Percentiles rank a stretch among this genome's conserved stretches.
Evolutionary conservation across 1,284 basidiomycete genomes (phyloP).

Genomic region (Sporisorium scitamineum): DNA sequence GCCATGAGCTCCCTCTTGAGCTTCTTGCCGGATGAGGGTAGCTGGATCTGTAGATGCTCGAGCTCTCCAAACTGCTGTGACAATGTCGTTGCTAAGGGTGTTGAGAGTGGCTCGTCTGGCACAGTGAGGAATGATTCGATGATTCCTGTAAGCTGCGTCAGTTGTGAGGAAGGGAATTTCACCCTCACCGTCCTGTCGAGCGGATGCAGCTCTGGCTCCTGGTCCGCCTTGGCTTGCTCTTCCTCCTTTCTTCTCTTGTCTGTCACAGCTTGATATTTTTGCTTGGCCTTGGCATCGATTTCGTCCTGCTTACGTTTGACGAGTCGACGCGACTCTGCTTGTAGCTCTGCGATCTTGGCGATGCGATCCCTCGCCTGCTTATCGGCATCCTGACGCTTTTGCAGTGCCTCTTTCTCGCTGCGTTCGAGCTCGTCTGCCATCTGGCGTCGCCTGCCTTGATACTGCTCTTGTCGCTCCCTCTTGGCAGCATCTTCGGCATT

Average conservation of each 20-base stretch:
- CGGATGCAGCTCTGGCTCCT: constrained; percentile 44
- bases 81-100: constrained; percentile 48
- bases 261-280: constrained; percentile 10
- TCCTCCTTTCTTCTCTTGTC: constrained; percentile 20
- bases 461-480: constrained; percentile 79
- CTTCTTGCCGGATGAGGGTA: constrained; percentile 42
- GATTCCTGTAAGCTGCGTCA: constrained; percentile 26
- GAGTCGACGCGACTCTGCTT: constrained; percentile 46
- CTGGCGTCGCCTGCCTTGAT: constrained; percentile 81
- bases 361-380: constrained; percentile 17
- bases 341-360: constrained; percentile 33
- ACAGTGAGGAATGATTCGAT: not conserved
- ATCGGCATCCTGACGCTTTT: constrained; percentile 73
- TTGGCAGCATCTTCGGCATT: constrained; percentile 79
- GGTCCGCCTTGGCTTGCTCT: constrained; percentile 26
- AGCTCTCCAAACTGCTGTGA: constrained; percentile 50
- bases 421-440: constrained; percentile 86
- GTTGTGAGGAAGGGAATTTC: constrained; percentile 57
- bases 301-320: constrained; percentile 40
- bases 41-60: constrained; percentile 40
- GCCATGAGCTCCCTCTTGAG: constrained; percentile 53
- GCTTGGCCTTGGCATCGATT: constrained; percentile 36
- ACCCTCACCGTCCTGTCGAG: constrained; percentile 55
- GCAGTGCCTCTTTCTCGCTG: constrained; percentile 78
- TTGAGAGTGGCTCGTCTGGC: constrained; percentile 20